A percentile compares a stretch with the other conserved stretches of the same genome.
Evolutionary conservation across 805 yeast species (phyloP).

Genomic region (Torulaspora franciscae): DNA sequence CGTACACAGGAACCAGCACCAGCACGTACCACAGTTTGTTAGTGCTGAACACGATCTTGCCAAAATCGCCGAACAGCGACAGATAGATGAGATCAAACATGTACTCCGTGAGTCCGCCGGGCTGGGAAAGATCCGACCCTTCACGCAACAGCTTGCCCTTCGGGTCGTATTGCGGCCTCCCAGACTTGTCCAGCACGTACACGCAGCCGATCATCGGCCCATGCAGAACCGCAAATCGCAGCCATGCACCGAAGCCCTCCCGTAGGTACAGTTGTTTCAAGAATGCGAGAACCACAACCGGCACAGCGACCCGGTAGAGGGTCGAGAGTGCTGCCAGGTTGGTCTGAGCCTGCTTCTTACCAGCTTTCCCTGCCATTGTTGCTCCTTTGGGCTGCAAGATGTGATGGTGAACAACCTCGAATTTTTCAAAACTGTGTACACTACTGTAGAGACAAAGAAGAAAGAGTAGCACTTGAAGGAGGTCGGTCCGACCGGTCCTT

Average conservation of each 20-base stretch:
- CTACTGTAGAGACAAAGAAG: no score
- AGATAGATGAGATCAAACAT: constrained; percentile 52
- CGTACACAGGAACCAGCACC: constrained; percentile 37
- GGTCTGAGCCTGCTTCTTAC: constrained; percentile 46
- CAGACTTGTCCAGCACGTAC: constrained; percentile 44
- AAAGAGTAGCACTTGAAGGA: no score
- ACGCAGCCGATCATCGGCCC: constrained; percentile 38
- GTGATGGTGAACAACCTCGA: background rate
- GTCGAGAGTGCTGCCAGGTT: constrained; percentile 22
- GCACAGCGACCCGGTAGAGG: constrained; percentile 25
- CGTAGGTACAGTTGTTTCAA: constrained; percentile 36
- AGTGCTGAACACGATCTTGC: constrained; percentile 43
- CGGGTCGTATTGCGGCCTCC: constrained; percentile 44
- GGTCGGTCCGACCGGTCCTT: no score
- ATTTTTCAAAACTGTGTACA: background rate
- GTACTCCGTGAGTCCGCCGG: constrained; percentile 48
- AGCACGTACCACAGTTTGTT: constrained; percentile 46
- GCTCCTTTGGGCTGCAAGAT: background rate
- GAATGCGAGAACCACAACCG: constrained; percentile 32
- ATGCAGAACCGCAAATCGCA: constrained; percentile 27
- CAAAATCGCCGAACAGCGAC: constrained; percentile 45
- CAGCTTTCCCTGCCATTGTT: constrained; percentile 53
- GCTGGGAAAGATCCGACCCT: constrained; percentile 46
- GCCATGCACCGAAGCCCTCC: constrained; percentile 9
- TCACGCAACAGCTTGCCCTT: constrained; percentile 38